Base-by-base conservation (phyloP, 495 filamentous ascomycete genomes). In the Penicillium canariense region DNA sequence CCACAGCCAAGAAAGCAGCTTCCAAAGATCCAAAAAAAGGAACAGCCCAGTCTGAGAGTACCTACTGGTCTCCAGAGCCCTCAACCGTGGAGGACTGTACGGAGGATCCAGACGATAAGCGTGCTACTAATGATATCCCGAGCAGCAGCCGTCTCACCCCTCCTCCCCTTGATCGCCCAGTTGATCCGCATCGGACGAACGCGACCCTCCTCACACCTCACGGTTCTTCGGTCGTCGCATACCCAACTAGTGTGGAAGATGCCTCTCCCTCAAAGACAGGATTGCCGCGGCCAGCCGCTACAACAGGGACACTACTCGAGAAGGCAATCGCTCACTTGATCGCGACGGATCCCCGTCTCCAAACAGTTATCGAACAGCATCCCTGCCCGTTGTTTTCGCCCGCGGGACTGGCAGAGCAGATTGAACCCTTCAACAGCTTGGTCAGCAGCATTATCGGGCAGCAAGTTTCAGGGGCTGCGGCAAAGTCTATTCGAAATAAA, bases 391-490 rank as follows among this genome's bases (percentile, higher is more conserved):
- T 94, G 11, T 96, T 97, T 71, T 88, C 88, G 6, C 82, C 90
- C 2, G 85, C 87, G 47, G 92, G 91, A 0, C 71, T 98, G 15
- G 82, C 85, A 15, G 92, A 97, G 71, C 73, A 83, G 57, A 80
- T 96, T 56, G 88, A 97, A 68, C 93, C 94, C 3, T 98, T 97
- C 66, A 84, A 84, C 48, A 86, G 84, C 49, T 79, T 98, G 35
- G 79, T 81, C 22, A 88, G 84, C 67, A 87, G 90, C 42, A 97
- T 98, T 60, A 96, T 97, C 54, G 89, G 89, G 39, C 94, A 98
- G 69, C 94, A 98, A 68, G 93, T 98, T 11, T 94, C 90, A 15
- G 90, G 93, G 15, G 89, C 90, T 4, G 94, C 94, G 3, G 95
- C 94, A 22, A 86, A 81, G 53, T 85, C 88, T 4, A 97, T 98